Percentiles rank a stretch among this genome's conserved stretches.
These are phyloP conservation scores for Dictyostelium capitatum DNA, from an alignment of 78 protist species.

Conservation along the genomic window DNA sequence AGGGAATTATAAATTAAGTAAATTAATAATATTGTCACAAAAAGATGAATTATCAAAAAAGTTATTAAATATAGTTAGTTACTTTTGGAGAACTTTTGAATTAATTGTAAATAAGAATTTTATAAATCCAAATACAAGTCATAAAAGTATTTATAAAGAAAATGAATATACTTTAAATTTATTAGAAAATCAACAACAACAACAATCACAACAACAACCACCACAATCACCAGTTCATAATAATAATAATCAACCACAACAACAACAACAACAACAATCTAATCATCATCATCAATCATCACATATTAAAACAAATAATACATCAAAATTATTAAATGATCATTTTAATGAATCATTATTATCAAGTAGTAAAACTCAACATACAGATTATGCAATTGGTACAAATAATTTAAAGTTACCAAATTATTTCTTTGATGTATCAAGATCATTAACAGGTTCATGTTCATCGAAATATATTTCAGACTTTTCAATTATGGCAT, in stretches of 20 bases:
- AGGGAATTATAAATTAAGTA: constrained; percentile 8
- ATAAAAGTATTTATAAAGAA: not conserved
- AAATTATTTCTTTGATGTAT: constrained; percentile 19
- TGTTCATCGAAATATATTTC: constrained; percentile 43
- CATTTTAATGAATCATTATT: constrained; percentile 16
- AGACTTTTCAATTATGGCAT: constrained; percentile 36
- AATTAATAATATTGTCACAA: constrained; percentile 23
- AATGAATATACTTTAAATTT: not conserved
- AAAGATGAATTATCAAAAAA: constrained; percentile 48
- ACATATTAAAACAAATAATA: constrained; percentile 1
- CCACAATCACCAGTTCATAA: not conserved
- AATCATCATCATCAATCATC: not conserved
- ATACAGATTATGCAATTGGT: constrained; percentile 27
- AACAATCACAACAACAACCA: not conserved
- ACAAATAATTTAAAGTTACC: constrained; percentile 37
- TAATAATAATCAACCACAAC: not conserved
- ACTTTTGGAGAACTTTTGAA: constrained; percentile 74
- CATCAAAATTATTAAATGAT: constrained; percentile 8
- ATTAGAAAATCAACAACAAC: not conserved
- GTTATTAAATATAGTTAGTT: constrained; percentile 49
- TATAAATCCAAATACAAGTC: constrained; percentile 5
- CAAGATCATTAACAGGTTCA: constrained; percentile 54
- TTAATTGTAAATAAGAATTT: constrained; percentile 40
- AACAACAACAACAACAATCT: not conserved
- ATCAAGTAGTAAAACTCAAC: not conserved